These are phyloP conservation scores for Saururus chinensis DNA, from an alignment of 164 flowering plant species.

Conservation along the genomic window DNA sequence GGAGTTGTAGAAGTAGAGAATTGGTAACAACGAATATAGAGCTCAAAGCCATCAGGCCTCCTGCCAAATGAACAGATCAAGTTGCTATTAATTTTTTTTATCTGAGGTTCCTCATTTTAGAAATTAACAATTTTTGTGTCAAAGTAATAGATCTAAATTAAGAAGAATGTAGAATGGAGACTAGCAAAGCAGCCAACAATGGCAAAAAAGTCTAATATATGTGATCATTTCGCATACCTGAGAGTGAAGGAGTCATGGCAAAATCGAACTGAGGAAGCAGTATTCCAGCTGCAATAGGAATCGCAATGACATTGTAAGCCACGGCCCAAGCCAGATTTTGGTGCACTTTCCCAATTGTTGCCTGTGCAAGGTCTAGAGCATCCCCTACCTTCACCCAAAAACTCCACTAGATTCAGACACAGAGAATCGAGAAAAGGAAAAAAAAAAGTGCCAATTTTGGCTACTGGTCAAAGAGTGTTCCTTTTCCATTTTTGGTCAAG, in stretches of 20 bases:
- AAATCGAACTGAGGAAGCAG: slow-evolving; percentile 80
- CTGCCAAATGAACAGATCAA: slow-evolving; percentile 22
- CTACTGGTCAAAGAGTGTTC: too few relatives aligned
- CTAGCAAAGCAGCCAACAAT: background rate
- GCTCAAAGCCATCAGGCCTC: slow-evolving; percentile 93
- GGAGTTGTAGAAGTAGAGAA: slow-evolving; percentile 75
- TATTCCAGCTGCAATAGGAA: slow-evolving; percentile 89
- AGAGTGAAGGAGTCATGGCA: slow-evolving; percentile 96
- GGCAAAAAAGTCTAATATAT: background rate
- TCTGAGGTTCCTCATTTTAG: background rate
- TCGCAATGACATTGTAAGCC: slow-evolving; percentile 78
- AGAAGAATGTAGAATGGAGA: background rate
- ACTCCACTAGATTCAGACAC: background rate
- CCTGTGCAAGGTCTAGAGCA: slow-evolving; percentile 77
- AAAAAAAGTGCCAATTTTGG: background rate
- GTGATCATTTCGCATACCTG: slow-evolving; percentile 30
- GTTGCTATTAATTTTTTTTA: too few relatives aligned
- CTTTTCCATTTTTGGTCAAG: too few relatives aligned
- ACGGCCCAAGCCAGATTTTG: slow-evolving; percentile 93
- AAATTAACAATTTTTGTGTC: too few relatives aligned
- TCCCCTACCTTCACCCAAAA: slow-evolving; percentile 51
- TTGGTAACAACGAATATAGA: slow-evolving; percentile 84
- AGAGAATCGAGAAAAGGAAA: too few relatives aligned
- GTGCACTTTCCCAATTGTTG: slow-evolving; percentile 87
- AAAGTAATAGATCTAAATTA: background rate